A percentile compares a stretch with the other conserved stretches of the same genome.
Conservation (phyloP, 495 filamentous ascomycete species). For the Sphaerosporella brunnea region DNA sequence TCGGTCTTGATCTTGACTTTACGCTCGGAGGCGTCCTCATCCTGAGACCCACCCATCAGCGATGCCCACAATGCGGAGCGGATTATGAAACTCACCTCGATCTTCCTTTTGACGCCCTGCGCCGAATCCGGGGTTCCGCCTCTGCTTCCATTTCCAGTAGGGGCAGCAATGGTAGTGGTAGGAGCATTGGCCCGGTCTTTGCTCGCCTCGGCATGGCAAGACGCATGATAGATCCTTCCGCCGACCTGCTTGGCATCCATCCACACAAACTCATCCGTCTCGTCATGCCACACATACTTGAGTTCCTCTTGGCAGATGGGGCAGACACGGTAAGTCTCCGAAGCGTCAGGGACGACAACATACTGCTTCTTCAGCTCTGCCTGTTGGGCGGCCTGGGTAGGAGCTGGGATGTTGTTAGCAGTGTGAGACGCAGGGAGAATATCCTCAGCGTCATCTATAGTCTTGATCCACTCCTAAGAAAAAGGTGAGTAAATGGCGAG, state of each 20-base stretch:
- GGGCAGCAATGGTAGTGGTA: too few species aligned
- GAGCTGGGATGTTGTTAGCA: constrained; percentile 26
- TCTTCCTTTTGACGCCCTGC: constrained; percentile 21
- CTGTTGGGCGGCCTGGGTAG: not conserved
- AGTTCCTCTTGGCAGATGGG: constrained; percentile 94
- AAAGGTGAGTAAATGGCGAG: not conserved
- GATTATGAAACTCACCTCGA: constrained; percentile 17
- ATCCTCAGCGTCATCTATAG: constrained; percentile 54
- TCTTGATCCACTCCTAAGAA: constrained; percentile 50
- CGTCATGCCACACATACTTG: constrained; percentile 71
- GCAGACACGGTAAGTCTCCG: constrained; percentile 52
- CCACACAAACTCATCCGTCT: constrained; percentile 93
- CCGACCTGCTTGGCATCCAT: constrained; percentile 68
- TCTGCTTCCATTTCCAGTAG: constrained; percentile 22
- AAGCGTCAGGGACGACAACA: constrained; percentile 64
- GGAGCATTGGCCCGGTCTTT: constrained; percentile 36
- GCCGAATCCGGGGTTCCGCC: constrained; percentile 22
- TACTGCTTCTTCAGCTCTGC: constrained; percentile 52
- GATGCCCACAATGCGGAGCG: not conserved
- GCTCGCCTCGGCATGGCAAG: constrained; percentile 68
- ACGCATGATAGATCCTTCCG: constrained; percentile 73
- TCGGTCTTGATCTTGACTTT: constrained; percentile 24
- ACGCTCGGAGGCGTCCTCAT: constrained; percentile 19
- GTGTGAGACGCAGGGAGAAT: too few species aligned
- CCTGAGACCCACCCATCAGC: constrained; percentile 5